phyloP scores from a whole-genome alignment of 768 basidiomycete genomes.

The Cystoderma amianthinum region DNA sequence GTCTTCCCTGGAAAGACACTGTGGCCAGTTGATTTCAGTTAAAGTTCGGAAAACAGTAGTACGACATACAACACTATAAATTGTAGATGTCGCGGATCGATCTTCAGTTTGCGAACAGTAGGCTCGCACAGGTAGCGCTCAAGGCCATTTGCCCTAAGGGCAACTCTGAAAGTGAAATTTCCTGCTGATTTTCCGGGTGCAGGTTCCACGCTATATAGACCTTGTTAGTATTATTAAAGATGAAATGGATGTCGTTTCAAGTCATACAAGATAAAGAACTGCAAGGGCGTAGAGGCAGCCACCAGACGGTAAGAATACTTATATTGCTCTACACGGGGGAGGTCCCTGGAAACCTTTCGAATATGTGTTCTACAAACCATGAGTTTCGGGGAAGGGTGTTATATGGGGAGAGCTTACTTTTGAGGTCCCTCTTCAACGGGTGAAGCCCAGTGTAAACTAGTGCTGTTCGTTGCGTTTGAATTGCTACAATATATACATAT shows the following conservation, averaged over 20 bases:
- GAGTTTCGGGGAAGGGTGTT: neutral
- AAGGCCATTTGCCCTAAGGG: slow-evolving; percentile 46
- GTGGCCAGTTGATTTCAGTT: neutral
- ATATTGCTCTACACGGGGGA: slow-evolving; percentile 31
- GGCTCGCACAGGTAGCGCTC: slow-evolving; percentile 49
- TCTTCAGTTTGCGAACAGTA: slow-evolving; percentile 32
- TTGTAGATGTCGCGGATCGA: slow-evolving; percentile 49
- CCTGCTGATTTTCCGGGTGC: slow-evolving; percentile 28
- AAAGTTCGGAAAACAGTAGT: neutral
- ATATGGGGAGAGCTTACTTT: slow-evolving; percentile 10
- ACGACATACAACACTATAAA: slow-evolving; percentile 56
- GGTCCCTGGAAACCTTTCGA: slow-evolving; percentile 14
- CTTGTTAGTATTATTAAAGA: too few species aligned
- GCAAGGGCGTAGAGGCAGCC: slow-evolving; percentile 34
- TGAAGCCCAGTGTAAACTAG: slow-evolving; percentile 12
- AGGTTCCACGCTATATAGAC: slow-evolving; percentile 36
- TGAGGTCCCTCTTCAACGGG: slow-evolving; percentile 14
- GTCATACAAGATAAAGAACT: slow-evolving; percentile 48
- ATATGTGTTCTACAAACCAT: neutral
- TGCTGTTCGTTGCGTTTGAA: slow-evolving; percentile 16
- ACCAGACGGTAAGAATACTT: slow-evolving; percentile 46
- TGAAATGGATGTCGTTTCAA: neutral
- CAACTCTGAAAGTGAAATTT: slow-evolving; percentile 47
- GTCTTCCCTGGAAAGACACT: slow-evolving; percentile 58
- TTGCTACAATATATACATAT: slow-evolving; percentile 12